These are phyloP conservation scores for Penicillium dipodomyicola DNA, from an alignment of 495 filamentous ascomycete species.

Conservation along the genomic window DNA sequence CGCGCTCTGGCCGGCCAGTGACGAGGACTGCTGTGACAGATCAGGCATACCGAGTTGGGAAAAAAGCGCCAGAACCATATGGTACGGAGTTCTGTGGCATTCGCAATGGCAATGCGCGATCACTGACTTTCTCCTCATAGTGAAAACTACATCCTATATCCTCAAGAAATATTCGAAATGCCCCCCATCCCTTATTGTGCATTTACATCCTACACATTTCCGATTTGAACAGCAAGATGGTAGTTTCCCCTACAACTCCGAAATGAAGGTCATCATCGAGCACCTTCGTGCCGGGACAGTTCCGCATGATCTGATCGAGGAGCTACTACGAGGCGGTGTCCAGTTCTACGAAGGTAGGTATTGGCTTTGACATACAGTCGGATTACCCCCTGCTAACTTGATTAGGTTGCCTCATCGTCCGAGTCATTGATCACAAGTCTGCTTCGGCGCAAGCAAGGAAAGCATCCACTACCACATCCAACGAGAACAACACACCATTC, in stretches of 20 bases:
- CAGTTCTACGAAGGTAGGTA: constrained; percentile 82
- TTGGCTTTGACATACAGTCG: neutral
- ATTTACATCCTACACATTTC: constrained; percentile 81
- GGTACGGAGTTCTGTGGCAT: constrained; percentile 30
- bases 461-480: constrained; percentile 48
- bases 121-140: constrained; percentile 33
- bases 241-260: constrained; percentile 83
- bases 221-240: constrained; percentile 94
- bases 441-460: constrained; percentile 55
- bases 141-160: constrained; percentile 71
- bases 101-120: constrained; percentile 13
- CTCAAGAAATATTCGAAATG: constrained; percentile 75
- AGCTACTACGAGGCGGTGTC: constrained; percentile 62
- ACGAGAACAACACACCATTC: constrained; percentile 65
- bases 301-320: constrained; percentile 72
- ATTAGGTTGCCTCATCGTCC: constrained; percentile 83
- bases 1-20: constrained; percentile 32
- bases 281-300: constrained; percentile 66
- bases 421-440: constrained; percentile 81
- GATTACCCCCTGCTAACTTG: constrained; percentile 5
- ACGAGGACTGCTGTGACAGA: constrained; percentile 36
- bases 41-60: constrained; percentile 35
- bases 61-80: constrained; percentile 49
- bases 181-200: constrained; percentile 78
- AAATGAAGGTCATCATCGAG: constrained; percentile 81